phyloP scores from a whole-genome alignment of 176 grass and related monocot species.

The Lolium perenne region DNA sequence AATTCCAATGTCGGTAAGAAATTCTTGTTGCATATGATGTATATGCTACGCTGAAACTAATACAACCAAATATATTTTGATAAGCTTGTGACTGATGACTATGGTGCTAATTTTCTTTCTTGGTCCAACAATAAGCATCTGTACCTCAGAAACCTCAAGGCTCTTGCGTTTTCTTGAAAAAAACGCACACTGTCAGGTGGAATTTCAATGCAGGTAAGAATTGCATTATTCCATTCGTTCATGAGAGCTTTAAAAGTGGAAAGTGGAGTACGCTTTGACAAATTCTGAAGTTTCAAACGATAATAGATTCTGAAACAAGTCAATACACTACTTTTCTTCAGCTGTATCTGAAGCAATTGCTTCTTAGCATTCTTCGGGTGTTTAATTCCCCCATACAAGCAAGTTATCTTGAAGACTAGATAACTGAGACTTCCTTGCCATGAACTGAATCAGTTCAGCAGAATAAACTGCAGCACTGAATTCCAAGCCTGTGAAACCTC shows the following conservation, averaged over 20 bases:
- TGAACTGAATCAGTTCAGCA: not conserved
- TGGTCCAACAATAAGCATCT: constrained; percentile 19
- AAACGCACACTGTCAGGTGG: no score
- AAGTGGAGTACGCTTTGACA: constrained; percentile 52
- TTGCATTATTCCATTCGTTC: constrained; percentile 12
- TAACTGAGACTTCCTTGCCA: constrained; percentile 11
- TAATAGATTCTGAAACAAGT: constrained; percentile 51
- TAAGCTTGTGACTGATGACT: not conserved
- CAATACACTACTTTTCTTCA: constrained; percentile 42
- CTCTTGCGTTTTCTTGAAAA: no score
- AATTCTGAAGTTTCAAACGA: constrained; percentile 49
- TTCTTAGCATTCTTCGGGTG: constrained; percentile 35
- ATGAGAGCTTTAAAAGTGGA: constrained; percentile 44
- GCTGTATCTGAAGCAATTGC: constrained; percentile 49
- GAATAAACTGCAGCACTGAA: constrained; percentile 26
- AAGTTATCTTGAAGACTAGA: constrained; percentile 1
- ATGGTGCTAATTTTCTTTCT: not conserved
- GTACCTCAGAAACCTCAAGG: not conserved
- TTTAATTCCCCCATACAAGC: not conserved
- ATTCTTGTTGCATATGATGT: constrained; percentile 10
- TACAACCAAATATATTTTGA: not conserved
- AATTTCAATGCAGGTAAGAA: constrained; percentile 22
- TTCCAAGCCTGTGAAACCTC: constrained; percentile 20
- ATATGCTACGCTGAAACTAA: no score
- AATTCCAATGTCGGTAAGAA: not conserved